A percentile compares a stretch with the other conserved stretches of the same genome.
These are phyloP conservation scores for Paraconiothyrium sp. DNA, from an alignment of 2,329 filamentous ascomycete species.

Conservation along the genomic window DNA sequence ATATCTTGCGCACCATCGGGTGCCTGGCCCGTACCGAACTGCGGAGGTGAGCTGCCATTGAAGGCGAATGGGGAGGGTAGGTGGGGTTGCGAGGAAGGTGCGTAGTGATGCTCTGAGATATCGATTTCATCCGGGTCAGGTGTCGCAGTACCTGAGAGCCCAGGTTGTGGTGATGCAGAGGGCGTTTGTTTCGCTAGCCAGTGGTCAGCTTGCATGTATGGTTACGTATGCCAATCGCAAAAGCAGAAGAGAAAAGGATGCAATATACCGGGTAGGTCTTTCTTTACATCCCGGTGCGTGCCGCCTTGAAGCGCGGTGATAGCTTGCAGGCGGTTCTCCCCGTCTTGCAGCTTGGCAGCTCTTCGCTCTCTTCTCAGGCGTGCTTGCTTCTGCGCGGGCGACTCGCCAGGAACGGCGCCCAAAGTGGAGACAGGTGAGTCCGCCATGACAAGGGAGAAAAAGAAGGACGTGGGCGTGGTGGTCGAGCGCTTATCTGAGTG, in stretches of 20 bases:
- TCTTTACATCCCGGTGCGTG: conserved; percentile 42
- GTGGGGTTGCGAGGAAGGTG: conserved; percentile 60
- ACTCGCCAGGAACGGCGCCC: conserved; percentile 37
- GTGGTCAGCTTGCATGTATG: conserved; percentile 29
- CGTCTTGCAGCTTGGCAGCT: conserved; percentile 79
- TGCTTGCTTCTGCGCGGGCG: conserved; percentile 65
- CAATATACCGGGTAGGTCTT: conserved; percentile 47
- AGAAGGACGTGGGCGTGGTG: not conserved
- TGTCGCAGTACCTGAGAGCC: conserved; percentile 41
- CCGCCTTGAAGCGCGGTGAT: conserved; percentile 76
- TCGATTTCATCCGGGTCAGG: conserved; percentile 77
- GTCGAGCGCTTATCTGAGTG: not conserved
- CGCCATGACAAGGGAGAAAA: conserved; percentile 30
- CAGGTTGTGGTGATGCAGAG: conserved; percentile 27
- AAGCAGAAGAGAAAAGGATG: conserved; percentile 17
- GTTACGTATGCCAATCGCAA: not conserved
- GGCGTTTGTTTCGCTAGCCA: conserved; percentile 34
- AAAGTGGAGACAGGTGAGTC: conserved; percentile 33
- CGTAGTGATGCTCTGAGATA: conserved; percentile 78
- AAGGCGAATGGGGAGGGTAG: conserved; percentile 48
- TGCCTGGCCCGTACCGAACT: conserved; percentile 31
- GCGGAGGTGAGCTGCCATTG: conserved; percentile 34
- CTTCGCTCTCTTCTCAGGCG: conserved; percentile 80
- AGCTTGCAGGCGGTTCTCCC: conserved; percentile 75
- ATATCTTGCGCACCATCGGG: conserved; percentile 64